These are phyloP conservation scores for Thelonectria discophora DNA, from an alignment of 2,329 filamentous ascomycete genomes.

Conservation along the genomic window DNA sequence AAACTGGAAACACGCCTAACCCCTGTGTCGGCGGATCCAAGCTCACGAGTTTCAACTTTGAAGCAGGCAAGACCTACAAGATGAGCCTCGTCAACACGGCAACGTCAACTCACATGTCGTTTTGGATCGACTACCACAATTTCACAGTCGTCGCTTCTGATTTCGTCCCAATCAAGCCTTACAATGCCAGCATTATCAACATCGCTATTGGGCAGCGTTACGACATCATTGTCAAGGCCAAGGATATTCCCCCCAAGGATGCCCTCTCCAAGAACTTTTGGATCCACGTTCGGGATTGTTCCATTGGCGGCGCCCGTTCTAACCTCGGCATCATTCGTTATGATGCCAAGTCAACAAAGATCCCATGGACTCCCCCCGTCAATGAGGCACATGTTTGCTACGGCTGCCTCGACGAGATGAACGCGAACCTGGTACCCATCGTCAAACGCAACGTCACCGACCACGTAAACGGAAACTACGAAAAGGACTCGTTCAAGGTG, in stretches of 20 bases:
- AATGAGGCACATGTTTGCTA: slow-evolving; percentile 7
- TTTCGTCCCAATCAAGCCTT: slow-evolving; percentile 62
- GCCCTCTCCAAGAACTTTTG: slow-evolving; percentile 1
- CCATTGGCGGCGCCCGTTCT: background rate
- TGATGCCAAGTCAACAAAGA: background rate
- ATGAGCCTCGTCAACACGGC: slow-evolving; percentile 61
- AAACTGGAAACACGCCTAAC: background rate
- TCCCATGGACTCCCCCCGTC: slow-evolving; percentile 11
- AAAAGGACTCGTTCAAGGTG: slow-evolving; percentile 12
- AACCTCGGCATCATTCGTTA: slow-evolving; percentile 17
- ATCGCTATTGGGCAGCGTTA: slow-evolving; percentile 48
- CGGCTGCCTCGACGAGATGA: slow-evolving; percentile 12
- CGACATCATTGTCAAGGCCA: slow-evolving; percentile 57
- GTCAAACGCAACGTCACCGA: background rate
- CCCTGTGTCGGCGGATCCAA: slow-evolving; percentile 3
- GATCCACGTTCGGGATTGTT: slow-evolving; percentile 17
- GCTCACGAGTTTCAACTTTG: slow-evolving; percentile 8
- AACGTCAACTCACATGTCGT: slow-evolving; percentile 58
- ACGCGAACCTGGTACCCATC: background rate
- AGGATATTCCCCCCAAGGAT: slow-evolving; percentile 19
- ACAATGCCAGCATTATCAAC: slow-evolving; percentile 58
- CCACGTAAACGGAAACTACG: background rate
- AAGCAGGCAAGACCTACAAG: slow-evolving; percentile 33
- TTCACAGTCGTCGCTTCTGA: slow-evolving; percentile 64
- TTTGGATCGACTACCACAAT: slow-evolving; percentile 61